Evolutionary conservation across 2,329 filamentous ascomycete species (phyloP).

Genomic region (Lasiodiplodia citricola): DNA sequence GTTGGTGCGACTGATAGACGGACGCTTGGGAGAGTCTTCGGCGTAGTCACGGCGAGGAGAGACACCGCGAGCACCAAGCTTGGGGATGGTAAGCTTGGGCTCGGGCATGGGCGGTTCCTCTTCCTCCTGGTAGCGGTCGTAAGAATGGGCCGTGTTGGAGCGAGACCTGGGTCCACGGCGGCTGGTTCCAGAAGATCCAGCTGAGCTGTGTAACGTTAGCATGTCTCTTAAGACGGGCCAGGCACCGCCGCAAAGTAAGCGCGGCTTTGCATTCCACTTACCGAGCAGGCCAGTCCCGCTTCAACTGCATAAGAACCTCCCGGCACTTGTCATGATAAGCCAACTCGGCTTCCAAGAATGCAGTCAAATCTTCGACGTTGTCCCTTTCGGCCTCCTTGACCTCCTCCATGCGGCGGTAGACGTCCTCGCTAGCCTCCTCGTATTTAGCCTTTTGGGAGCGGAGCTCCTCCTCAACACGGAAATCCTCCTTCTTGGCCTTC

Average conservation of each 20-base stretch:
- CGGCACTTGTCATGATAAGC: constrained; percentile 90
- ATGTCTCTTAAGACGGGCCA: constrained; percentile 27
- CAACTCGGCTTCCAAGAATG: constrained; percentile 86
- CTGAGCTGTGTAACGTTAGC: constrained; percentile 36
- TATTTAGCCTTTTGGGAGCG: constrained; percentile 93
- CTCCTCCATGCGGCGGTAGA: constrained; percentile 90
- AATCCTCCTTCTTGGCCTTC: constrained; percentile 93
- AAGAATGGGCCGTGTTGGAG: constrained; percentile 69
- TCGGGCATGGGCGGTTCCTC: constrained; percentile 60
- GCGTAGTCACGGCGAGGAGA: constrained; percentile 38
- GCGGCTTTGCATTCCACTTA: constrained; percentile 43
- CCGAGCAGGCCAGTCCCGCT: constrained; percentile 71
- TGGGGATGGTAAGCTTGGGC: constrained; percentile 52
- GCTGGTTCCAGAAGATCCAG: constrained; percentile 33
- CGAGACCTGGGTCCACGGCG: constrained; percentile 60
- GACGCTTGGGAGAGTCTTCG: constrained; percentile 47
- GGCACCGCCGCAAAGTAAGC: constrained; percentile 35
- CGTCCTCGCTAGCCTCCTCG: constrained; percentile 92
- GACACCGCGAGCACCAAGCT: constrained; percentile 50
- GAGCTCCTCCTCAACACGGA: constrained; percentile 89
- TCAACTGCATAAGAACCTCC: constrained; percentile 76
- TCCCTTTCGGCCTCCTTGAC: constrained; percentile 92
- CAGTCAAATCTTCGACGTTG: constrained; percentile 76
- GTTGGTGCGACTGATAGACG: constrained; percentile 50
- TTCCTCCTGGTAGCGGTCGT: constrained; percentile 63